Evolutionary conservation across 2,329 filamentous ascomycete species (phyloP), one percentile per base, ranked within the genome.

Genomic region (Hymenoscyphus fructigenus): DNA sequence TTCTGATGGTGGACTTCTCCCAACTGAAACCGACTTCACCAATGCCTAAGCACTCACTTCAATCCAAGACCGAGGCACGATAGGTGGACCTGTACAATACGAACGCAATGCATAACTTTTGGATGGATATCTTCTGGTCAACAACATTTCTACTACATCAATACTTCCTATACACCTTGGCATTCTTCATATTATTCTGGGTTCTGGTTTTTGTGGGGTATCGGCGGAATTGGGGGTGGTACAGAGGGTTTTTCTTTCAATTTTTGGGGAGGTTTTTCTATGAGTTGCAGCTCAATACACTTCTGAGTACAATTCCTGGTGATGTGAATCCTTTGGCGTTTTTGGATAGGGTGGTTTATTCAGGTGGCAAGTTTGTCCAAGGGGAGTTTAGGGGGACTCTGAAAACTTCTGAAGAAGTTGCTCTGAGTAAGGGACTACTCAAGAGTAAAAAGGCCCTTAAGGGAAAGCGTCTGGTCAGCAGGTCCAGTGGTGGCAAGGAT

Each of bases 1-100:
- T 20, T 76, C 84, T 59, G 84, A 85, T 70, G 84, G 86, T 62
- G 85, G 85, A 47, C 82, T 83, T 65, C 86, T 90, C 70, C 84
- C 87, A 32, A 83, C 77, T 71, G 93, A 97, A 85, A 91, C 85
- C 59, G 93, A 97, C 78, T 97, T 97, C 76, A 97, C 93, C 44
- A 92, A 85, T 80, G 71, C 73, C 62, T 75, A 70, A 69, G 60
- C 14, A 26, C 3, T 47, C 23, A 44, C 20, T 44, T 5, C 6
- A 10, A 50, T 20, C 20, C 20, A 23, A 50, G 20, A 23, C 44
- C 44, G 26, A 50, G 44, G 26, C 44, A 50, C 44, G 20, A 28
- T 59, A 41, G 17, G 36, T 23, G 20, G 57, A 28, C 36, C 23
- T 41, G n/a, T 59, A 44, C 36, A n/a, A 59, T 9, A 59, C 41